Base-by-base conservation (phyloP, 306 rosid genomes). In the Vachellia collinsii region DNA sequence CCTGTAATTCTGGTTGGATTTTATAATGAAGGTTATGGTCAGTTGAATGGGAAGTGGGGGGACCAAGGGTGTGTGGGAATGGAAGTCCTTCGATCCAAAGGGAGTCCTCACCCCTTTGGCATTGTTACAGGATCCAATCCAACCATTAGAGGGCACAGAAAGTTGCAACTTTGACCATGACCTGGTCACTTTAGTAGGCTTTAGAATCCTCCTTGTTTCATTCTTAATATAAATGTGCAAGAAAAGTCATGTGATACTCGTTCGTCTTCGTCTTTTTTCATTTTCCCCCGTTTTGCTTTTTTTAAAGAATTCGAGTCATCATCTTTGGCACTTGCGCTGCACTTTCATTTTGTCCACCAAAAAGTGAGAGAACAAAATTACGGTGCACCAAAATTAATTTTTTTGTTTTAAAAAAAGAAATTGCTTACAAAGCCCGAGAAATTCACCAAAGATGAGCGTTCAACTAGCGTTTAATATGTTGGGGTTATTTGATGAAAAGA, bases 111-210 rank as follows among this genome's bases (percentile, higher is more conserved):
- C 10, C 14, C 20, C 1, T 44, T 43, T 20, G 56, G 37, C 7
- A 11, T 70, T 46, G 54, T 70, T 11, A 25, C 17, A 1, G 38
- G 74, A 22, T 43, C 19, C 10, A 38, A 22, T 43, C 19, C n/a
- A 43, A 43, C 56, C 17, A 20, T 20, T 70, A 44, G 56, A 41
- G 51, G 37, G 37, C 36, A 41, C 14, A 20, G 8, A 20, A 42
- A 68, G 74, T 48, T 44, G 22, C 19, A 22, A 70, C n/a, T 44
- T 42, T 70, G 74, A 64, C 51, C 50, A 42, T 61, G 79, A 82
- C 86, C 69, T 8, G 75, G 53, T 44, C 72, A 22, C 53, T 48
- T 34, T 29, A 43, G 11, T 12, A 1, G 23, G 23, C 74, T 41
- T 56, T 54, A 51, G 64, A 20, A 34, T 74, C 46, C 37, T 38